Percentiles rank a stretch among this genome's conserved stretches.
Conservation (phyloP, 352 stramenopile genomes). For the Pythium apleroticum region DNA sequence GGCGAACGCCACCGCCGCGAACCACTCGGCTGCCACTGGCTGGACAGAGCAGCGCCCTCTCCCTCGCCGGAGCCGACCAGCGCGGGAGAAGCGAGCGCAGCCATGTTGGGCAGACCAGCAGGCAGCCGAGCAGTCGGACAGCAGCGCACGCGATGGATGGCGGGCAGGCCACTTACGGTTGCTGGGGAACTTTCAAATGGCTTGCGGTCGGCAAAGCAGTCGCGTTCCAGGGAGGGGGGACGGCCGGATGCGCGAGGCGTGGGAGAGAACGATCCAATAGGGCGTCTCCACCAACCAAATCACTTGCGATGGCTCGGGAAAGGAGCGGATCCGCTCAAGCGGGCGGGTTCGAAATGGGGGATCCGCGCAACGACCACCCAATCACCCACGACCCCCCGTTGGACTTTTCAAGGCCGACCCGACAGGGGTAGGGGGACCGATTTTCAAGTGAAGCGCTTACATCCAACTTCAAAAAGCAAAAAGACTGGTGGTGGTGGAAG, state of each 20-base stretch:
- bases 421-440: neutral
- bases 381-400: neutral
- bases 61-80: neutral
- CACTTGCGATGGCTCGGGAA: slow-evolving; percentile 17
- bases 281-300: slow-evolving; percentile 35
- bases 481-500: neutral
- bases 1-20: neutral
- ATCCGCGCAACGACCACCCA: neutral
- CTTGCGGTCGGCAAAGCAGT: slow-evolving; percentile 8
- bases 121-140: neutral
- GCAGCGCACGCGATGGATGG: neutral
- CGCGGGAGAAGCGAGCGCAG: neutral
- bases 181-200: slow-evolving; percentile 39
- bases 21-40: neutral
- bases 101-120: neutral
- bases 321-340: slow-evolving; percentile 14
- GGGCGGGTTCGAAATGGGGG: neutral
- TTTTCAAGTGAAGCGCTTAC: neutral
- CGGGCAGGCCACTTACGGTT: slow-evolving; percentile 27
- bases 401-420: neutral
- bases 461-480: neutral
- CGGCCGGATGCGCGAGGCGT: neutral
- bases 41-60: slow-evolving; percentile 5
- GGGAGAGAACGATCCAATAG: slow-evolving; percentile 31
- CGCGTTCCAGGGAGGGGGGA: neutral